Percentiles rank a stretch among this genome's conserved stretches.
phyloP scores from a whole-genome alignment of 2,329 filamentous ascomycete genomes.

The Aspergillus pseudonomiae region DNA sequence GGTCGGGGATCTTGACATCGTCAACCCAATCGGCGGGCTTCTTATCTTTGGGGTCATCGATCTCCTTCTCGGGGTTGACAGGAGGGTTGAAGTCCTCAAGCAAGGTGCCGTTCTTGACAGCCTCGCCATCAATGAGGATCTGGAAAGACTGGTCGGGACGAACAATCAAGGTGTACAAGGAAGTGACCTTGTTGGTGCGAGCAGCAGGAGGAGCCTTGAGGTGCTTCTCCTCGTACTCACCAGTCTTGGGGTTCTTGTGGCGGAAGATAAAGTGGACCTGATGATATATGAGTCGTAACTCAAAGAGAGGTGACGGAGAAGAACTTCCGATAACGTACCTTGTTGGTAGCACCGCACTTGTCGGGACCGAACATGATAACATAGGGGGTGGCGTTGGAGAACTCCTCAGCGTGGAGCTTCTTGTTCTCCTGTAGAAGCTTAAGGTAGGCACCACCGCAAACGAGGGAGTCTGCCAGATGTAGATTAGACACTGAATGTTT shows the following conservation, averaged over 20 bases:
- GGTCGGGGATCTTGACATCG: constrained; percentile 85
- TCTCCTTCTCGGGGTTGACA: constrained; percentile 94
- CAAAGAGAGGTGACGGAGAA: neutral
- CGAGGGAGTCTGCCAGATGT: constrained; percentile 74
- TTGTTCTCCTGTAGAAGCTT: constrained; percentile 99
- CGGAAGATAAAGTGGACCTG: constrained; percentile 93
- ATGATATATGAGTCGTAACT: constrained; percentile 19
- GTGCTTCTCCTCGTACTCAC: constrained; percentile 99
- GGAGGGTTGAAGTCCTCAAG: constrained; percentile 89
- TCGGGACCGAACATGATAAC: constrained; percentile 99
- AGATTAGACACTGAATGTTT: constrained; percentile 3
- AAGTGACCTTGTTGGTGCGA: constrained; percentile 85
- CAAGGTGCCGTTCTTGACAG: constrained; percentile 84
- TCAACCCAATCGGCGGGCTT: constrained; percentile 98
- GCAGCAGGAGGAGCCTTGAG: constrained; percentile 80
- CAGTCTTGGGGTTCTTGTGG: constrained; percentile 99
- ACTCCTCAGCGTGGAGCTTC: constrained; percentile 94
- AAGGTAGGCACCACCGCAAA: constrained; percentile 98
- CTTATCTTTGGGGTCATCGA: constrained; percentile 88
- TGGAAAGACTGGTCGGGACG: constrained; percentile 94
- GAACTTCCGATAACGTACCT: constrained; percentile 63
- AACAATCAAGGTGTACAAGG: constrained; percentile 95
- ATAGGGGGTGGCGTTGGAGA: constrained; percentile 95
- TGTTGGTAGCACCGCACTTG: constrained; percentile 99
- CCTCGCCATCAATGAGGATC: constrained; percentile 88